Percentiles rank a stretch among this genome's conserved stretches.
phyloP scores from a whole-genome alignment of 257 asterid genomes.

The Handroanthus guayacan region DNA sequence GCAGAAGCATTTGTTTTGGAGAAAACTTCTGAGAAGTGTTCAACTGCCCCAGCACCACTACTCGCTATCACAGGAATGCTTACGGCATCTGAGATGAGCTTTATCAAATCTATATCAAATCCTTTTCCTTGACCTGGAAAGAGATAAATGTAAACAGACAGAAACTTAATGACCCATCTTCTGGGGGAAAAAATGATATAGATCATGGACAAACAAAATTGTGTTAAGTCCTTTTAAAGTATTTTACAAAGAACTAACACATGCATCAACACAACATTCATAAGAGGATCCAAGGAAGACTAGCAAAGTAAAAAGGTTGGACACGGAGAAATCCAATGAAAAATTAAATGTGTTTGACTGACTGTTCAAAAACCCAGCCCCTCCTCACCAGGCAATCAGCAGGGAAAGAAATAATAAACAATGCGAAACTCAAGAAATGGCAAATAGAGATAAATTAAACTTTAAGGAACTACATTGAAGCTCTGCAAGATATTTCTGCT shows the following conservation, averaged over 20 bases:
- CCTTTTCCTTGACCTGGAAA: conserved; percentile 95
- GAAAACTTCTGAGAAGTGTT: conserved; percentile 92
- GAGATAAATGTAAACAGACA: conserved; percentile 21
- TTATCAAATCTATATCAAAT: conserved; percentile 81
- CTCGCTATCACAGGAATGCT: conserved; percentile 95
- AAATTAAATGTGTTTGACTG: neutral
- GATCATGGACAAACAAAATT: conserved; percentile 3
- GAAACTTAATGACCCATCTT: conserved; percentile 8
- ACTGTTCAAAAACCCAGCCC: neutral
- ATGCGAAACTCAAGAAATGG: neutral
- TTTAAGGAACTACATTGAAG: neutral
- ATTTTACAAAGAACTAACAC: neutral
- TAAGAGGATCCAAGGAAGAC: neutral
- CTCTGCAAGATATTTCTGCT: neutral
- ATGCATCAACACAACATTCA: neutral
- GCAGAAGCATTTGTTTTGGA: conserved; percentile 91
- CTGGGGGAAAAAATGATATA: neutral
- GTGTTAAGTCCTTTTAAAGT: neutral
- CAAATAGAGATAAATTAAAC: neutral
- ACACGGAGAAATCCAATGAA: neutral
- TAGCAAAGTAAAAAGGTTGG: neutral
- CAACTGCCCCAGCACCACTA: conserved; percentile 92
- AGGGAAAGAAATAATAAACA: neutral
- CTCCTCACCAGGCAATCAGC: neutral
- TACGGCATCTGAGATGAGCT: conserved; percentile 89